These are phyloP conservation scores for Penicillium paneum DNA, from an alignment of 2,329 filamentous ascomycete genomes.

Conservation along the genomic window DNA sequence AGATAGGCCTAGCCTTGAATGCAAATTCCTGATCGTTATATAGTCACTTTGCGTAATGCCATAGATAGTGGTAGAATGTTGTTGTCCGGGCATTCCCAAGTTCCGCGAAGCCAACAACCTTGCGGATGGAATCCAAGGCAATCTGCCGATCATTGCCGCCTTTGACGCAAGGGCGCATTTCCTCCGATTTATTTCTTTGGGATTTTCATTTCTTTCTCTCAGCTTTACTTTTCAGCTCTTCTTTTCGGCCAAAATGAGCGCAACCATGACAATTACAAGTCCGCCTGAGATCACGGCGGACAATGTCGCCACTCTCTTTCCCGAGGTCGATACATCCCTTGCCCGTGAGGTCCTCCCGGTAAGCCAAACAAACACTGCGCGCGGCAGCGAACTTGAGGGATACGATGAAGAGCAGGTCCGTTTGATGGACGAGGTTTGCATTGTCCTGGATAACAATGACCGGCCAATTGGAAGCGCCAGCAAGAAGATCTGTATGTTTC, in stretches of 20 bases:
- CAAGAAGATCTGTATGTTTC: slow-evolving; percentile 87
- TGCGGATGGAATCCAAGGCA: neutral
- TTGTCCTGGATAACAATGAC: slow-evolving; percentile 90
- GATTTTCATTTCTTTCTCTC: neutral
- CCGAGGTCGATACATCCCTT: slow-evolving; percentile 67
- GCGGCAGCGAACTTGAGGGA: slow-evolving; percentile 72
- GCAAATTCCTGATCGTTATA: neutral
- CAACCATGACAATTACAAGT: slow-evolving; percentile 50
- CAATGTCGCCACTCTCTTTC: slow-evolving; percentile 82
- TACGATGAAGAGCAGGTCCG: slow-evolving; percentile 98
- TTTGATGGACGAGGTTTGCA: slow-evolving; percentile 98
- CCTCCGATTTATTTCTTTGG: slow-evolving; percentile 2
- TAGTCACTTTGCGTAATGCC: neutral
- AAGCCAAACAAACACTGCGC: slow-evolving; percentile 30
- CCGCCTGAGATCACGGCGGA: slow-evolving; percentile 73
- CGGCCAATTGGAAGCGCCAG: slow-evolving; percentile 89
- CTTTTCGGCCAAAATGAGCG: slow-evolving; percentile 33
- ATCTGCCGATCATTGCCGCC: slow-evolving; percentile 17
- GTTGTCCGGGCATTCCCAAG: no score
- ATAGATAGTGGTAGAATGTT: no score
- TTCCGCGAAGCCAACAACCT: no score
- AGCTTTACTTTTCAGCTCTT: neutral
- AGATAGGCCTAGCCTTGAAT: neutral
- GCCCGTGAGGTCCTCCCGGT: slow-evolving; percentile 52
- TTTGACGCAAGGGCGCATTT: slow-evolving; percentile 6